A percentile compares a stretch with the other conserved stretches of the same genome.
Conservation (phyloP, 108 stramenopile species). For the Conticribra guillardii region DNA sequence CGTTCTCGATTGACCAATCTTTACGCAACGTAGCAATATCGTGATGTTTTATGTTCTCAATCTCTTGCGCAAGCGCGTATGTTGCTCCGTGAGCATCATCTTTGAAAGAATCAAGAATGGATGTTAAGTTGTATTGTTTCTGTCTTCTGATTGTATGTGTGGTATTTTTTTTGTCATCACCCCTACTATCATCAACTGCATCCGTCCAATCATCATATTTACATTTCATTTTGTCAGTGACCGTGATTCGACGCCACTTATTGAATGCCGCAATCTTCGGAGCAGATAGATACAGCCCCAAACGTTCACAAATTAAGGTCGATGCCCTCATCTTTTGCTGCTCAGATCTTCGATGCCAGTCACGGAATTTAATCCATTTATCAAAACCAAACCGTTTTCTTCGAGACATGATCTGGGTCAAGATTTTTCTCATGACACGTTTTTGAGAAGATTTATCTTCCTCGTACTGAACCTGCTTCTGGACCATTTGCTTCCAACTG, state of each 20-base stretch:
- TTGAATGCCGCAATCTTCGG: slow-evolving; percentile 28
- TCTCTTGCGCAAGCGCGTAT: slow-evolving; percentile 45
- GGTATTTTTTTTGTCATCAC: neutral
- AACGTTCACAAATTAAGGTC: slow-evolving; percentile 24
- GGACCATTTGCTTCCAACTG: slow-evolving; percentile 33
- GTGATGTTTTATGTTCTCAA: slow-evolving; percentile 30
- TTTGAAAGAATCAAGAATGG: slow-evolving; percentile 37
- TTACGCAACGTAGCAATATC: slow-evolving; percentile 33
- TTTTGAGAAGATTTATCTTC: slow-evolving; percentile 27
- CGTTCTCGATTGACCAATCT: slow-evolving; percentile 22
- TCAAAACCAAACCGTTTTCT: slow-evolving; percentile 33
- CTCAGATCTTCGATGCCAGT: slow-evolving; percentile 35
- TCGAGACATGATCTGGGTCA: slow-evolving; percentile 42
- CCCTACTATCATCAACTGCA: neutral
- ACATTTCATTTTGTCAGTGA: slow-evolving; percentile 30
- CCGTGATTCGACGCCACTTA: slow-evolving; percentile 49
- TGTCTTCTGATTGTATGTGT: neutral
- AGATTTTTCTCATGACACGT: slow-evolving; percentile 32
- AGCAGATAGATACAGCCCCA: slow-evolving; percentile 7
- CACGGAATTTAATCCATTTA: slow-evolving; percentile 39
- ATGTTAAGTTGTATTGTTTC: slow-evolving; percentile 3
- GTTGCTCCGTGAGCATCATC: slow-evolving; percentile 43
- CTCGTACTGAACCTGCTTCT: slow-evolving; percentile 26
- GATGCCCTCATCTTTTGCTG: slow-evolving; percentile 35
- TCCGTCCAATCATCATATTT: neutral